Conservation (phyloP, 768 basidiomycete genomes). For the Gelatoporia subvermispora region DNA sequence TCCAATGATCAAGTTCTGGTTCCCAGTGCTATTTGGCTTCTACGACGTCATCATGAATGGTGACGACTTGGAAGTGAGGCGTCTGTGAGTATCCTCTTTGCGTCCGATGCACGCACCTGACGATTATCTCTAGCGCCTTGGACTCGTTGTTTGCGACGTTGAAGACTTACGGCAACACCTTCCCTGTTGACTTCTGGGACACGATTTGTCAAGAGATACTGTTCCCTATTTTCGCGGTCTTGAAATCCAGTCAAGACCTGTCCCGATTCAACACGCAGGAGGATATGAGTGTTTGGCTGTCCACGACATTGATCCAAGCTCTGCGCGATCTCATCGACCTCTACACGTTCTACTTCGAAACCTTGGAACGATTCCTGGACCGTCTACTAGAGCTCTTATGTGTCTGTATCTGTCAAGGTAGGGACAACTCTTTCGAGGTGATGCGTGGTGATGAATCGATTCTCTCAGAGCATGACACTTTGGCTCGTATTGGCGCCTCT, state of each 20-base stretch:
- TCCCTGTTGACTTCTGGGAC: constrained; percentile 94
- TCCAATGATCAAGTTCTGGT: constrained; percentile 95
- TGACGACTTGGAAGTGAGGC: constrained; percentile 94
- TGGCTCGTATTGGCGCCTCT: constrained; percentile 95
- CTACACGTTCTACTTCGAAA: constrained; percentile 93
- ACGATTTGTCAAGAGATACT: constrained; percentile 94
- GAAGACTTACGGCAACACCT: constrained; percentile 82
- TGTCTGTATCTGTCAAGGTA: constrained; percentile 98
- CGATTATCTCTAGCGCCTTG: constrained; percentile 62
- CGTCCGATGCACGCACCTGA: background rate
- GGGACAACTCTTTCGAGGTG: constrained; percentile 17
- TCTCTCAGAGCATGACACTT: constrained; percentile 86
- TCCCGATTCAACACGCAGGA: constrained; percentile 94
- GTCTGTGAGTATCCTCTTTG: constrained; percentile 62
- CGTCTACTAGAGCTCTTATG: constrained; percentile 90
- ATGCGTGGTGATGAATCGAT: background rate
- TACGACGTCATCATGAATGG: constrained; percentile 99
- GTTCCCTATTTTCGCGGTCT: constrained; percentile 96
- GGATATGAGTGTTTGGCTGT: constrained; percentile 99
- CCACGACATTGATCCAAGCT: constrained; percentile 98
- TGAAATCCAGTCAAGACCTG: constrained; percentile 89
- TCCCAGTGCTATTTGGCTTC: constrained; percentile 94
- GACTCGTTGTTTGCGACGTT: constrained; percentile 93
- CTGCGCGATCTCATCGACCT: constrained; percentile 92
- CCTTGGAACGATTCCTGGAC: constrained; percentile 84